A percentile compares a stretch with the other conserved stretches of the same genome.
These are phyloP conservation scores for Syzygium aqueum DNA, from an alignment of 345 rosid genomes.

Conservation along the genomic window DNA sequence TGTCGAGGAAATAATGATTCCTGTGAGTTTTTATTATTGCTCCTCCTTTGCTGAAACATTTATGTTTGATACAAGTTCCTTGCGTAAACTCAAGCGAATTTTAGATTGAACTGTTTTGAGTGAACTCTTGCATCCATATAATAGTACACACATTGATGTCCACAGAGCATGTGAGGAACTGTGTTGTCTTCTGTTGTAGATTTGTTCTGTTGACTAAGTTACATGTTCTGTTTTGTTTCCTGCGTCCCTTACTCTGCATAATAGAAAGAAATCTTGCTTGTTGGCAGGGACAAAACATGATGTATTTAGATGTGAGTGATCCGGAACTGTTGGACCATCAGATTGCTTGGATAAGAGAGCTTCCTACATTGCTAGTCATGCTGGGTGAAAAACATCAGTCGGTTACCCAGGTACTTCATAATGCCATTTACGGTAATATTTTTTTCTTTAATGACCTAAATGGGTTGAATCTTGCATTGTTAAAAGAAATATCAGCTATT, in stretches of 20 bases:
- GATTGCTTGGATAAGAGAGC: constrained; percentile 59
- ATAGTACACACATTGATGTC: neutral
- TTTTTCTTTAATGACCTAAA: neutral
- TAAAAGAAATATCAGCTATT: neutral
- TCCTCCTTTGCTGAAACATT: neutral
- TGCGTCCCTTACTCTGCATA: neutral
- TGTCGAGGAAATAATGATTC: constrained; percentile 54
- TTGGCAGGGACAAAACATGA: constrained; percentile 31
- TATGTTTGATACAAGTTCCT: neutral
- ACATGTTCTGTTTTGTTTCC: neutral
- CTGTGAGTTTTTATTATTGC: constrained; percentile 35
- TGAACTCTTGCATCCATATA: neutral
- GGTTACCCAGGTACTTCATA: constrained; percentile 40
- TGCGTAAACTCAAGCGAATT: neutral
- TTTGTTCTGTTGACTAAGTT: neutral
- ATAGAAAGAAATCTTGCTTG: neutral
- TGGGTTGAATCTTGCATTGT: neutral
- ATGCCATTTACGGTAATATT: neutral
- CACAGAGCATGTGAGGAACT: neutral
- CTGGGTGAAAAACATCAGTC: constrained; percentile 55
- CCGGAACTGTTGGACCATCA: constrained; percentile 36
- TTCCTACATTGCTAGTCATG: constrained; percentile 51
- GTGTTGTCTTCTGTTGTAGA: neutral
- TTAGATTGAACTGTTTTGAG: neutral
- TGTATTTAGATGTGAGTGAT: constrained; percentile 29